Conservation (phyloP, 2,329 filamentous ascomycete species). For the Fusarium paranaense region DNA sequence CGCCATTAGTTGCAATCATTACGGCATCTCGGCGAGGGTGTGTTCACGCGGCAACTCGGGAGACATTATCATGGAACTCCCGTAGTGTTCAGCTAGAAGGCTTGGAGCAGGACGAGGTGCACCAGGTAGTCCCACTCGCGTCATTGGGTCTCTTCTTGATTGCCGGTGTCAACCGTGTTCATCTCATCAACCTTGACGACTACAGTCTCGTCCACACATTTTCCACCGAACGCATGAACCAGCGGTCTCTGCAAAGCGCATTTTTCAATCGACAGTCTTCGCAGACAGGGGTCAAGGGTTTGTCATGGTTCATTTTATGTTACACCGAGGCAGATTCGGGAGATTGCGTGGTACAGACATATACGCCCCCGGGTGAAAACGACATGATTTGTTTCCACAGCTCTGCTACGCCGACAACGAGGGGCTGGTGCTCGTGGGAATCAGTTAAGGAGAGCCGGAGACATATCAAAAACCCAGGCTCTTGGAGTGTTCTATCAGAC, state of each 20-base stretch:
- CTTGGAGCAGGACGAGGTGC: slow-evolving; percentile 60
- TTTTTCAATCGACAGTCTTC: slow-evolving; percentile 58
- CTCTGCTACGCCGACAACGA: slow-evolving; percentile 49
- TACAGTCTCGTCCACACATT: slow-evolving; percentile 70
- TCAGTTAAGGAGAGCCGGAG: slow-evolving; percentile 64
- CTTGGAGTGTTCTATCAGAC: slow-evolving; percentile 71
- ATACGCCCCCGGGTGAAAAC: slow-evolving; percentile 63
- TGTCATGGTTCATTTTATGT: slow-evolving; percentile 73
- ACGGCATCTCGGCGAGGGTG: slow-evolving; percentile 63
- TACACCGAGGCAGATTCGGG: slow-evolving; percentile 71
- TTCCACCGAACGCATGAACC: slow-evolving; percentile 66
- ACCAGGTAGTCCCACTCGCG: slow-evolving; percentile 69
- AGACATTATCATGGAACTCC: slow-evolving; percentile 62
- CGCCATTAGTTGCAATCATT: slow-evolving; percentile 46
- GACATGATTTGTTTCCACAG: slow-evolving; percentile 68
- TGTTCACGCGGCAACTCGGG: slow-evolving; percentile 59
- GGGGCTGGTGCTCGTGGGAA: slow-evolving; percentile 63
- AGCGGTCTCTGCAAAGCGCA: slow-evolving; percentile 70
- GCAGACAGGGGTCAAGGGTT: slow-evolving; percentile 65
- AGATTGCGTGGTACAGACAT: slow-evolving; percentile 74
- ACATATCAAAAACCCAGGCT: slow-evolving; percentile 70
- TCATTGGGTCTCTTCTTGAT: slow-evolving; percentile 70
- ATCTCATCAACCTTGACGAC: slow-evolving; percentile 63
- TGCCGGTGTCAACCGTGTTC: slow-evolving; percentile 67
- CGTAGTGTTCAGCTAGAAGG: slow-evolving; percentile 56